Evolutionary conservation across 1,284 basidiomycete species (phyloP).

Genomic region (Ganoderma lucidum): DNA sequence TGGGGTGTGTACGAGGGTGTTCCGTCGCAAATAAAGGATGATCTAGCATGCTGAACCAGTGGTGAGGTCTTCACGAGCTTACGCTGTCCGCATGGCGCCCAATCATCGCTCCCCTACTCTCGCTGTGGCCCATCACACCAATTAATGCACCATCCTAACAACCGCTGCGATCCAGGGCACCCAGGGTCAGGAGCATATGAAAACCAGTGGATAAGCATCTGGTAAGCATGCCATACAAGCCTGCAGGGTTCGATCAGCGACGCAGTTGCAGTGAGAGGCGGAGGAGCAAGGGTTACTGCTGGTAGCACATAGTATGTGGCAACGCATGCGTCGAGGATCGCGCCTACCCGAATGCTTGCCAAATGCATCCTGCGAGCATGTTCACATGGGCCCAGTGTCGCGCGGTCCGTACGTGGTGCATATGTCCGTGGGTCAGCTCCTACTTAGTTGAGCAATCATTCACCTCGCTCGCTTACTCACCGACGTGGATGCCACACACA

Average conservation of each 20-base stretch:
- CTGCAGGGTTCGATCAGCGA: background rate
- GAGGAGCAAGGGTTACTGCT: background rate
- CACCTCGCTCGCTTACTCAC: background rate
- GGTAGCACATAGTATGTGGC: background rate
- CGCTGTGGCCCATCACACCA: background rate
- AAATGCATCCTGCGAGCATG: background rate
- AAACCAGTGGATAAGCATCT: background rate
- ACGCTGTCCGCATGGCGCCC: background rate
- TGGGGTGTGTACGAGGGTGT: background rate
- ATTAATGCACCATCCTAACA: background rate
- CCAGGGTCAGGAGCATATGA: background rate
- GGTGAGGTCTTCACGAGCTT: background rate
- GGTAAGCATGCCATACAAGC: background rate
- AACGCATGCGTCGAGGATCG: background rate
- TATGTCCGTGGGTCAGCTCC: background rate
- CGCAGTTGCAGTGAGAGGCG: background rate
- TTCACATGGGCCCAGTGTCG: background rate
- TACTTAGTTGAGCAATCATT: conserved; percentile 1
- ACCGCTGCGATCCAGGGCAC: conserved; percentile 1
- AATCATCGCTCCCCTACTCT: background rate
- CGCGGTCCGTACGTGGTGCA: background rate
- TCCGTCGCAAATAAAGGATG: background rate
- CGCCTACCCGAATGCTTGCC: background rate
- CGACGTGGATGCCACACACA: background rate
- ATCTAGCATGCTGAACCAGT: background rate